These are phyloP conservation scores for Neurospora intermedia DNA, from an alignment of 495 filamentous ascomycete species.

Conservation along the genomic window DNA sequence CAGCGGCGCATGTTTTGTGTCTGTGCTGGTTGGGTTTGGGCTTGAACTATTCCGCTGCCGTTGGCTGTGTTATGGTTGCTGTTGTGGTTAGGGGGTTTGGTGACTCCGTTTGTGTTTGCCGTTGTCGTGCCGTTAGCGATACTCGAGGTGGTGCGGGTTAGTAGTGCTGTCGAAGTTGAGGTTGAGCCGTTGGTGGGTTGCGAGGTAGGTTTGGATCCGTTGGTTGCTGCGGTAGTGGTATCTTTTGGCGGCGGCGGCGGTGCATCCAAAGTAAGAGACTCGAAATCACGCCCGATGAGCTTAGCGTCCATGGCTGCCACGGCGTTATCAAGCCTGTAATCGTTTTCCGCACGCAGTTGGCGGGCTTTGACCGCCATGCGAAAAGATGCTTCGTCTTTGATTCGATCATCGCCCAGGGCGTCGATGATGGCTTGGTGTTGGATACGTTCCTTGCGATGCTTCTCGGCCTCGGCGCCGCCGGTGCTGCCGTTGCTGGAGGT, in stretches of 20 bases:
- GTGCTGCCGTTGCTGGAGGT: constrained; percentile 1
- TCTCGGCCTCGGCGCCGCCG: constrained; percentile 30
- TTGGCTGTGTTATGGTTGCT: neutral
- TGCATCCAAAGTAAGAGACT: neutral
- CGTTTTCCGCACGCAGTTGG: constrained; percentile 42
- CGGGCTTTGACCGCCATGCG: constrained; percentile 49
- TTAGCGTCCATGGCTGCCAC: constrained; percentile 11
- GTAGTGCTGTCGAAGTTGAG: neutral
- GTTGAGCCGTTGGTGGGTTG: neutral
- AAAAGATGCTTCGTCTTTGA: constrained; percentile 53
- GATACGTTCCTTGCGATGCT: constrained; percentile 41
- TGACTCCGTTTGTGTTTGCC: neutral
- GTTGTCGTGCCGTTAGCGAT: constrained; percentile 5
- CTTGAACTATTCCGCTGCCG: neutral
- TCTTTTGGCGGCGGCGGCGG: neutral
- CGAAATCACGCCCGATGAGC: neutral
- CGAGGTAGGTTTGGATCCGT: constrained; percentile 4
- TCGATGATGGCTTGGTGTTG: constrained; percentile 55
- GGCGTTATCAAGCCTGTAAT: constrained; percentile 29
- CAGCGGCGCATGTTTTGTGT: constrained; percentile 27
- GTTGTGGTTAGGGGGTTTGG: neutral
- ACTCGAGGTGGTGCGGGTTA: constrained; percentile 8
- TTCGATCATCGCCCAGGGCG: constrained; percentile 52
- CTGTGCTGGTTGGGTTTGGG: neutral
- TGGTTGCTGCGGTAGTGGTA: constrained; percentile 8